Conservation (phyloP, 768 basidiomycete genomes). For the Hirschioporus abietinus region DNA sequence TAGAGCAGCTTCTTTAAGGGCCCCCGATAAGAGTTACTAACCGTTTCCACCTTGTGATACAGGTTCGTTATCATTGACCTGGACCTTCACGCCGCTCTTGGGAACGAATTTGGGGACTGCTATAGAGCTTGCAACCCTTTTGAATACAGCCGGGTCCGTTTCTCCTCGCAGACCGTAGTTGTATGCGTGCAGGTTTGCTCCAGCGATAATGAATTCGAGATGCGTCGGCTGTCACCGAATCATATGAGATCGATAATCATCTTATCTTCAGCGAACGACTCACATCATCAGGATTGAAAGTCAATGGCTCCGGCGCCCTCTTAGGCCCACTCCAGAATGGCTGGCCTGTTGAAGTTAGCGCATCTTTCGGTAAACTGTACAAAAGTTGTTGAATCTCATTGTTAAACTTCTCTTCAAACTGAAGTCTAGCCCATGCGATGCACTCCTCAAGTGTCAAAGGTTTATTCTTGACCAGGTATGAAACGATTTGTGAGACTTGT, state of each 20-base stretch:
- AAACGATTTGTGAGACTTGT: slow-evolving; percentile 82
- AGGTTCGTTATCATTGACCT: slow-evolving; percentile 90
- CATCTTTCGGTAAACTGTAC: slow-evolving; percentile 93
- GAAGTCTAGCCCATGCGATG: slow-evolving; percentile 91
- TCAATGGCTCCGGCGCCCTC: slow-evolving; percentile 87
- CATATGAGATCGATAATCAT: slow-evolving; percentile 7
- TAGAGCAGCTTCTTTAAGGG: slow-evolving; percentile 10
- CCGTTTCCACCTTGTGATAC: slow-evolving; percentile 47
- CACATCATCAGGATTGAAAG: slow-evolving; percentile 84
- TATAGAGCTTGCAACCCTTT: slow-evolving; percentile 76
- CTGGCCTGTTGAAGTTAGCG: slow-evolving; percentile 83
- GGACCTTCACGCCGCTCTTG: slow-evolving; percentile 85
- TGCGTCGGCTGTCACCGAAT: slow-evolving; percentile 60
- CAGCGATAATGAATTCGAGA: slow-evolving; percentile 84
- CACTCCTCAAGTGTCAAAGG: slow-evolving; percentile 97
- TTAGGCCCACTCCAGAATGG: slow-evolving; percentile 99
- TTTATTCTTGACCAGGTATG: slow-evolving; percentile 86
- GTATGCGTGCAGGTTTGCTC: slow-evolving; percentile 94
- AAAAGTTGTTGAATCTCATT: slow-evolving; percentile 91
- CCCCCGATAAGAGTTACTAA: slow-evolving; percentile 24
- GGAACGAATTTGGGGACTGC: slow-evolving; percentile 92
- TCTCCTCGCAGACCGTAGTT: slow-evolving; percentile 96
- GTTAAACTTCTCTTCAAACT: slow-evolving; percentile 92
- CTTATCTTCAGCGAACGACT: slow-evolving; percentile 24
- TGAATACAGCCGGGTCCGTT: slow-evolving; percentile 72